Conservation (phyloP, 768 basidiomycete species). For the Russula foetens region DNA sequence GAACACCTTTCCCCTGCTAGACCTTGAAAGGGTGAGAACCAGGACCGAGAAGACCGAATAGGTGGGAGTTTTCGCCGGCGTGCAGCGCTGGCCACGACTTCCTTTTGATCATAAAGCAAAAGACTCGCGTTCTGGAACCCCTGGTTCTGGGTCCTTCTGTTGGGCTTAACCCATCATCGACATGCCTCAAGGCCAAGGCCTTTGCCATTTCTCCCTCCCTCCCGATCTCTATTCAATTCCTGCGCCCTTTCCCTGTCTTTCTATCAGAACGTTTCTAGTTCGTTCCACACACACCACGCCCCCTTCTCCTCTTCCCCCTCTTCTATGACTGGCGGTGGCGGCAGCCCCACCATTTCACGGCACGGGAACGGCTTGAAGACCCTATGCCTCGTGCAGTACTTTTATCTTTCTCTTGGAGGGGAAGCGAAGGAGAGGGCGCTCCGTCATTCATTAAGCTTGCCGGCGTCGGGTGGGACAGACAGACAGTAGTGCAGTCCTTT, state of each 20-base stretch:
- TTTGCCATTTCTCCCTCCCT: neutral
- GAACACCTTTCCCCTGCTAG: neutral
- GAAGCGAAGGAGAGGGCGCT: constrained; percentile 3
- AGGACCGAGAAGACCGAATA: neutral
- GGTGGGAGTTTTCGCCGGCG: neutral
- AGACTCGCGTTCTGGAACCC: constrained; percentile 2
- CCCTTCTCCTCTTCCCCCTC: neutral
- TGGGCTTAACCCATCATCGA: neutral
- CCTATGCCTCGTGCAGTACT: neutral
- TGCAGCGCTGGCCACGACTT: neutral
- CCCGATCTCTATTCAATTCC: neutral
- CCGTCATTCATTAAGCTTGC: constrained; percentile 2
- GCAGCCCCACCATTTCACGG: neutral
- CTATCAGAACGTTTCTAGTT: constrained; percentile 6
- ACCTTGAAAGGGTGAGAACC: too few relatives aligned
- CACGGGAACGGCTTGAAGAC: neutral
- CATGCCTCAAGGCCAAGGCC: neutral
- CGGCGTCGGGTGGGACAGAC: neutral
- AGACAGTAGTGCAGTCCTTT: neutral
- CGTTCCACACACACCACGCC: neutral
- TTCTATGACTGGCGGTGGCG: neutral
- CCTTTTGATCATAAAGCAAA: neutral
- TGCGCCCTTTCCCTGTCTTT: neutral
- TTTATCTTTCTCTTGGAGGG: neutral
- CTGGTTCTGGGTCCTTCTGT: neutral